Percentiles rank a stretch among this genome's conserved stretches.
phyloP scores from a whole-genome alignment of 257 asterid species.

The Primulina tabacum region DNA sequence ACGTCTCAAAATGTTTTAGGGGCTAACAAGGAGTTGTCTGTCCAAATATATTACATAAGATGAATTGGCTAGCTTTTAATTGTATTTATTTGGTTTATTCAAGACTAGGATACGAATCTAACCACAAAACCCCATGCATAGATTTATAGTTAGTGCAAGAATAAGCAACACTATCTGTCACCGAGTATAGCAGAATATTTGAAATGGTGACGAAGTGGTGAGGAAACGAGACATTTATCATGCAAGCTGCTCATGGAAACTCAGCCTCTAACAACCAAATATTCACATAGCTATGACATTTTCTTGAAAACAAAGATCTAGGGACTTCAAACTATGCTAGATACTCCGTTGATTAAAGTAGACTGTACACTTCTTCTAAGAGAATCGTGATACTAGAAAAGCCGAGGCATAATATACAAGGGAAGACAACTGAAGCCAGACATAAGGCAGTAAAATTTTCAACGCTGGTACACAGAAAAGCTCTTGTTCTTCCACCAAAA shows the following conservation, averaged over 20 bases:
- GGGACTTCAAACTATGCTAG: background rate
- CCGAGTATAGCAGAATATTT: slow-evolving; percentile 6
- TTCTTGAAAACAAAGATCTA: slow-evolving; percentile 7
- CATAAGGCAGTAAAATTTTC: slow-evolving; percentile 12
- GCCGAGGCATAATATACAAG: background rate
- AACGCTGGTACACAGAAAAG: slow-evolving; percentile 61
- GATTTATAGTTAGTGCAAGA: background rate
- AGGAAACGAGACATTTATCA: background rate
- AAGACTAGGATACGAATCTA: no score
- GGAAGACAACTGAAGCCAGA: slow-evolving; percentile 18
- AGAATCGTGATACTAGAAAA: background rate
- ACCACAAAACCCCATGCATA: no score
- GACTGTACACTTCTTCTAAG: slow-evolving; percentile 26
- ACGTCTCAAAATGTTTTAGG: no score
- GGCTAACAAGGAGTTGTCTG: no score
- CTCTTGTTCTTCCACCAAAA: slow-evolving; percentile 79
- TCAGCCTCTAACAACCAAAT: slow-evolving; percentile 31
- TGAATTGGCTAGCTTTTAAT: no score
- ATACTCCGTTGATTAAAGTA: slow-evolving; percentile 16
- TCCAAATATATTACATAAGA: no score
- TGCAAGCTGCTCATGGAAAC: background rate
- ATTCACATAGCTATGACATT: slow-evolving; percentile 29
- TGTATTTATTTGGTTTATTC: no score
- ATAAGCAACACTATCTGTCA: background rate
- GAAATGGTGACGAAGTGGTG: slow-evolving; percentile 7